Percentiles rank a stretch among this genome's conserved stretches.
Conservation (phyloP, 2,329 filamentous ascomycete genomes). For the Ceratocystis variospora region DNA sequence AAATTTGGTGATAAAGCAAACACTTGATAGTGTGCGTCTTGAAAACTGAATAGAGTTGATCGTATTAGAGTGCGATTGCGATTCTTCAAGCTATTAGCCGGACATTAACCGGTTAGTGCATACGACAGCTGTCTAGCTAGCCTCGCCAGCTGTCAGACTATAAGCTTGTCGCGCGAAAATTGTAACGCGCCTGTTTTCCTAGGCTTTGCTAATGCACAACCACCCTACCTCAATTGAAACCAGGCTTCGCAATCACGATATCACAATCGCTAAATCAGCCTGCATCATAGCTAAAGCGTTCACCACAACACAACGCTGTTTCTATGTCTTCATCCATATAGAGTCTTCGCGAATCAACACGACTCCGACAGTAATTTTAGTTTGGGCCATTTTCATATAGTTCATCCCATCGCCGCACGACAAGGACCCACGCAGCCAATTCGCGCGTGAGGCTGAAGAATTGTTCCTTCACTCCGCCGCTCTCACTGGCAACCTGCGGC, state of each 20-base stretch:
- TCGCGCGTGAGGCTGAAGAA: neutral
- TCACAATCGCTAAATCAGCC: neutral
- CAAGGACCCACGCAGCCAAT: neutral
- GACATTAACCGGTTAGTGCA: no score
- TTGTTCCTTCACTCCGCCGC: neutral
- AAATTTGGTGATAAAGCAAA: no score
- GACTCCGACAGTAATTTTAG: no score
- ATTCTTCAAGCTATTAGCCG: no score
- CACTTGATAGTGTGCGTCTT: no score
- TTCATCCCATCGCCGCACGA: neutral
- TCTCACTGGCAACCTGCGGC: no score
- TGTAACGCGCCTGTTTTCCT: conserved; percentile 4
- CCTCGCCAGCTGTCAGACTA: no score
- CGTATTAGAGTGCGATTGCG: no score
- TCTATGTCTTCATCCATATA: neutral
- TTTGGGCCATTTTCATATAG: neutral
- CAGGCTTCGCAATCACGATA: neutral
- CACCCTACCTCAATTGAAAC: neutral
- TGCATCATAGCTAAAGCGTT: neutral
- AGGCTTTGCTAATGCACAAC: neutral
- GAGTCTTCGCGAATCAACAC: no score
- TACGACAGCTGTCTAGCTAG: no score
- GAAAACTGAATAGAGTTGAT: no score
- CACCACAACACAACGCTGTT: neutral
- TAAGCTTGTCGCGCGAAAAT: conserved; percentile 4